Percentiles rank a stretch among this genome's conserved stretches.
Evolutionary conservation across 75 land plant genomes (phyloP).

Genomic region (Selaginella moellendorffii): DNA sequence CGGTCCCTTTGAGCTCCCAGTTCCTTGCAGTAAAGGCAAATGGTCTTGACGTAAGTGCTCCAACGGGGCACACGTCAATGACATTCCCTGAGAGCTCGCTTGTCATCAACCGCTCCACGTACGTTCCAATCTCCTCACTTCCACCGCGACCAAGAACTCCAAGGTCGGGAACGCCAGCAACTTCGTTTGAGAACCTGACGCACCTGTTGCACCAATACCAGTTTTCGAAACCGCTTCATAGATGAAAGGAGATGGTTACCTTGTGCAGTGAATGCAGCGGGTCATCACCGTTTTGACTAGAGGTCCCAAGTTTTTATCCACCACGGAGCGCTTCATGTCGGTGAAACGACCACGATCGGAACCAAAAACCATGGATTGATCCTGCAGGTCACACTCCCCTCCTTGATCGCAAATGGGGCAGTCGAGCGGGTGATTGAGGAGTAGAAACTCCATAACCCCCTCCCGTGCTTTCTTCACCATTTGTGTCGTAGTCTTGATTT

Average conservation of each 20-base stretch:
- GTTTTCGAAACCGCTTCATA: background rate
- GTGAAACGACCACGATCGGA: conserved; percentile 89
- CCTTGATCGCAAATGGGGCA: conserved; percentile 99
- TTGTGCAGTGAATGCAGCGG: conserved; percentile 93
- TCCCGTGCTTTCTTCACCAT: conserved; percentile 90
- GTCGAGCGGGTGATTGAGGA: conserved; percentile 95
- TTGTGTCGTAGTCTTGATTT: conserved; percentile 90
- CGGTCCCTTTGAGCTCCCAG: conserved; percentile 94
- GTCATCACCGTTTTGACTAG: conserved; percentile 99
- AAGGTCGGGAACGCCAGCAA: conserved; percentile 93
- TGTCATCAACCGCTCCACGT: conserved; percentile 88
- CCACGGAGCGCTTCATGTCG: conserved; percentile 85
- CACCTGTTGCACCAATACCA: conserved; percentile 37
- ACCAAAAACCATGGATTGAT: conserved; percentile 96
- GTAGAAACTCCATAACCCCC: conserved; percentile 95
- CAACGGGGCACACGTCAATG: conserved; percentile 94
- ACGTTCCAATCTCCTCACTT: conserved; percentile 96
- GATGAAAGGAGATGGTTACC: conserved; percentile 30
- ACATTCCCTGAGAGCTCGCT: conserved; percentile 99
- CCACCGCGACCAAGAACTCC: conserved; percentile 98
- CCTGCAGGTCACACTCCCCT: conserved; percentile 97
- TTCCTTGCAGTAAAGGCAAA: conserved; percentile 96
- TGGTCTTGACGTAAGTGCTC: conserved; percentile 92
- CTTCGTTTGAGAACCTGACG: conserved; percentile 92
- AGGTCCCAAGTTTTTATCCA: conserved; percentile 94